Evolutionary conservation across 345 rosid genomes (phyloP).

Genomic region (Boechera stricta): DNA sequence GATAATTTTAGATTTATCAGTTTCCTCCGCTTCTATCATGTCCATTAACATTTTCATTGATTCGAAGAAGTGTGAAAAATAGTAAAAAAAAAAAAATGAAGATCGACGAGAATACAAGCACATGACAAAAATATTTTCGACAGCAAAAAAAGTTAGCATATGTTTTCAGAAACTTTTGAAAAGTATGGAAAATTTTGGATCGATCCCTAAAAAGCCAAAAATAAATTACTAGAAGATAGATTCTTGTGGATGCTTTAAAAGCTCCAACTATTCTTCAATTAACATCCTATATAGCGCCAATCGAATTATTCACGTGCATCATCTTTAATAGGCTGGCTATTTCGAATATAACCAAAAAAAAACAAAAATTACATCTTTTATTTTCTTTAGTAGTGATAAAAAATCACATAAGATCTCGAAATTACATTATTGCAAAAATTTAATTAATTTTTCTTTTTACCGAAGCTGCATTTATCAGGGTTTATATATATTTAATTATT

Average conservation of each 20-base stretch:
- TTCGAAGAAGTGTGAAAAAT: neutral
- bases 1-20: neutral
- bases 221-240: no score
- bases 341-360: no score
- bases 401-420: no score
- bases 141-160: constrained; percentile 1
- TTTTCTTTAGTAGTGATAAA: no score
- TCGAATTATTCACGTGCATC: no score
- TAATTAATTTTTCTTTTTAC: neutral
- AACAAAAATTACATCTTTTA: no score
- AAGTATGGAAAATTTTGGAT: neutral
- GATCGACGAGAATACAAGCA: neutral
- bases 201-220: neutral
- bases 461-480: constrained; percentile 9
- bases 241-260: no score
- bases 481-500: neutral
- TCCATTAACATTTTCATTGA: neutral
- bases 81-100: neutral
- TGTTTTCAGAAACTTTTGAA: neutral
- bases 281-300: no score
- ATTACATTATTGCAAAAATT: neutral
- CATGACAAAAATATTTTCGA: neutral
- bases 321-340: no score
- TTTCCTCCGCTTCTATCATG: neutral
- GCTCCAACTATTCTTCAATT: no score